Base-by-base conservation (phyloP, 192 early-diverging fungal genomes). In the Fimicolochytrium jonesii region DNA sequence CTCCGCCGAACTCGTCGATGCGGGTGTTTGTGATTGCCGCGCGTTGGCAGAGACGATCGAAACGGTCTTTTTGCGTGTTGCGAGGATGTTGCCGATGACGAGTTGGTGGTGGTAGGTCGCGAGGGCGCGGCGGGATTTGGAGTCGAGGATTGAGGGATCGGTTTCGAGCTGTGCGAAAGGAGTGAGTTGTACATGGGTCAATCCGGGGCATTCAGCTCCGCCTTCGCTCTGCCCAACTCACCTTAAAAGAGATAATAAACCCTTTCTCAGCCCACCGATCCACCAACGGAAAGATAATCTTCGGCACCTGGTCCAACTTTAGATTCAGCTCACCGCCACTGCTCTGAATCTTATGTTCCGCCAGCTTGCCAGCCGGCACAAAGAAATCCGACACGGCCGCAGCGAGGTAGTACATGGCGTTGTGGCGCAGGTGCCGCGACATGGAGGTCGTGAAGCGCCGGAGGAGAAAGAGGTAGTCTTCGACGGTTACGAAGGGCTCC, bases 321-420 rank as follows among this genome's bases (percentile, higher is more conserved):
- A 99, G 72, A 0, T 87, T 87, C 58, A 99, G 71, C n/a, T 73
- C 84, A 41, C 95, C 97, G 13, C 81, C 84, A 2, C 83, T 77
- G 4, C 92, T 95, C 69, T 99, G 97, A 50, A 99, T 99, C 75
- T 99, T 99, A 77, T 99, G 97, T 57, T 93, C 90, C 5, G 76
- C 87, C 95, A 97, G 94, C 64, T 86, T 91, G 43, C 84, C 74
- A n/a, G 81, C 70, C 2, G 97, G 97, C 72, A 99, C 93, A 64
- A 95, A 99, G 64, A 99, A 99, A 60, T 99, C 97, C 57, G 88
- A 91, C 43, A 99, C 97, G 9, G 97, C 97, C 2, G 97, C 97
- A 0, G 97, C 97, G 30, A 99, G 75, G 66, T 98, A 99, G 70
- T 89, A 94, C 90, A 99, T 91, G 22, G 87, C 88, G 10, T 76